These are phyloP conservation scores for Pseudogymnoascus sp. DNA, from an alignment of 2,329 filamentous ascomycete genomes.

Conservation along the genomic window DNA sequence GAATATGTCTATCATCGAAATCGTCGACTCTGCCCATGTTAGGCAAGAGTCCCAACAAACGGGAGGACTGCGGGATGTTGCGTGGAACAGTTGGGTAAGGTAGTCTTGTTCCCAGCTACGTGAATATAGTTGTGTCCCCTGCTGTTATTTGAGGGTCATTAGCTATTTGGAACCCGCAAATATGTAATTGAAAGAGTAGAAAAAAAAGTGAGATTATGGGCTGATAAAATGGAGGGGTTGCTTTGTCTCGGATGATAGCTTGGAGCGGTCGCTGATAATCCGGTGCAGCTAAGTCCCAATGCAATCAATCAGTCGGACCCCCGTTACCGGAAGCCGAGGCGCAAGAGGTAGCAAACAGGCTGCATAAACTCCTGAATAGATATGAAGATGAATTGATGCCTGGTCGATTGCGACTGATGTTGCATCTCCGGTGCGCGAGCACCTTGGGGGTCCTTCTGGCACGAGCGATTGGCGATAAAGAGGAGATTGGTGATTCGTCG, in stretches of 20 bases:
- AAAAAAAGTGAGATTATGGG: background rate
- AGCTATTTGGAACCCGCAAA: slow-evolving; percentile 1
- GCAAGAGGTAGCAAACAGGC: background rate
- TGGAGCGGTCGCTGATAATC: background rate
- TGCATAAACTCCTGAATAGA: background rate
- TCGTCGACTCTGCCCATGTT: slow-evolving; percentile 62
- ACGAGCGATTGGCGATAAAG: slow-evolving; percentile 9
- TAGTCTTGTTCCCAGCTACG: background rate
- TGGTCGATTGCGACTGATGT: background rate
- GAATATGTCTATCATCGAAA: slow-evolving; percentile 62
- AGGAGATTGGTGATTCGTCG: slow-evolving; percentile 7
- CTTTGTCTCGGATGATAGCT: slow-evolving; percentile 6
- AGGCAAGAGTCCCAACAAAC: slow-evolving; percentile 41
- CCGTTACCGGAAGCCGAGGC: slow-evolving; percentile 1
- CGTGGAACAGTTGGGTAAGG: background rate
- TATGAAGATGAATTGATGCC: background rate
- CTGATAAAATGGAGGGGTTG: background rate
- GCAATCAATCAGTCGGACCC: background rate
- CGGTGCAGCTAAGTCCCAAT: background rate
- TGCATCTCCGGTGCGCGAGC: background rate
- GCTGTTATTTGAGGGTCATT: background rate
- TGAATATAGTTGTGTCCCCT: background rate
- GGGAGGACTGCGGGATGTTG: background rate
- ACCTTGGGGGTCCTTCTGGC: slow-evolving; percentile 4
- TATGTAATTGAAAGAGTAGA: background rate